Base-by-base conservation (phyloP, 176 grass and related monocot genomes). In the Canna indica region DNA sequence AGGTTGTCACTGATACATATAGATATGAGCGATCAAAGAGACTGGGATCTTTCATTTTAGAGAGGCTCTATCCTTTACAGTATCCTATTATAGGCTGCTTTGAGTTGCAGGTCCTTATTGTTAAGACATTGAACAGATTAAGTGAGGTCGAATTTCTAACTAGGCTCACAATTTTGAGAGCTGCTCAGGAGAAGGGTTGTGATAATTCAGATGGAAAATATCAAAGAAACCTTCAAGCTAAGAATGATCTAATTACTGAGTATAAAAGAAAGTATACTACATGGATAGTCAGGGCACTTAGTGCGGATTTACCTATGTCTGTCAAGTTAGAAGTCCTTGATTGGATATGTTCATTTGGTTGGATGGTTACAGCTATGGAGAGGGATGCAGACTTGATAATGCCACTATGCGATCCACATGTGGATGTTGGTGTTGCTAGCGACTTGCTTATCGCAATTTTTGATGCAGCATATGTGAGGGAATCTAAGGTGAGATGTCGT, bases 381-480 rank as follows among this genome's bases (percentile, higher is more conserved):
- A 87, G 61, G 35, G 69, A 80, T 77, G 56, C 73, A 47, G 73
- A 74, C 45, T 73, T 77, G 69, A 41, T 30, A 15, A 69, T 71
- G 67, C 59, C 64, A 74, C 81, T 72, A 52, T 85, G 76, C 63
- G 82, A 88, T 74, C 74, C 46, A 25, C 36, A 39, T 81, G 76
- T 54, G 56, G 81, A 83, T 85, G 61, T 76, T 81, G 81, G 54
- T 25, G 54, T 96, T 73, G 48, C 74, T 14, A 89, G 81, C 75
- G 75, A 16, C 73, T 77, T 91, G 70, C 81, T 96, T 76, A 75
- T 89, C 75, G 46, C 81, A 76, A 36, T 96, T 72, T 85, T 91
- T 79, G 83, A 96, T 87, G 91, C 81, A 31, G 83, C 85, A 79
- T 91, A 91, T 85, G 83, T 87, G 76, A 88, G 83, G 70, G 93